Conservation (phyloP, 257 asterid genomes). For the Fraxinus cuspidata region DNA sequence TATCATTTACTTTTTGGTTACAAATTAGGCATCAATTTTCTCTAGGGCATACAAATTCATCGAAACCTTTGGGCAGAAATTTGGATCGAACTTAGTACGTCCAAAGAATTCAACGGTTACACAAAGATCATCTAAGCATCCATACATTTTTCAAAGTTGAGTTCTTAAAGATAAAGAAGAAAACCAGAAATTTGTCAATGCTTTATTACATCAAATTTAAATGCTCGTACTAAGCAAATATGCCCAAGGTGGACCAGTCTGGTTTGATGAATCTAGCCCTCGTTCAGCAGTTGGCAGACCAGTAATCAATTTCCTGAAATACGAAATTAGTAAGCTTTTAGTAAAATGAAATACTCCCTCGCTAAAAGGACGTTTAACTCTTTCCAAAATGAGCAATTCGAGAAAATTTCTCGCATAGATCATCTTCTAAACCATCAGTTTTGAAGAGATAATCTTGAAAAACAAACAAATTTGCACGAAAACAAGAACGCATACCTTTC, state of each 20-base stretch:
- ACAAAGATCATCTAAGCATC: conserved; percentile 17
- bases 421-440: neutral
- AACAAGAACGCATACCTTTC: conserved; percentile 47
- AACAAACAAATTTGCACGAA: neutral
- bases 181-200: conserved; percentile 10
- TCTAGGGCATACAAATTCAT: conserved; percentile 17
- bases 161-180: conserved; percentile 1
- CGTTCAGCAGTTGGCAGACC: conserved; percentile 75
- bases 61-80: conserved; percentile 4
- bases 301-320: conserved; percentile 67
- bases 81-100: conserved; percentile 20
- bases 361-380: neutral
- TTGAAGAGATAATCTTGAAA: neutral
- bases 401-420: neutral
- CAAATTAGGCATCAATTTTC: conserved; percentile 25
- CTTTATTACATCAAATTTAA: conserved; percentile 13
- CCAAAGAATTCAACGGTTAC: conserved; percentile 25
- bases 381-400: neutral
- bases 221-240: conserved; percentile 49
- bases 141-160: conserved; percentile 3
- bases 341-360: neutral
- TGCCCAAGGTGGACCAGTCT: conserved; percentile 65
- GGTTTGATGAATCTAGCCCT: conserved; percentile 79
- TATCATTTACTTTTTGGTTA: neutral
- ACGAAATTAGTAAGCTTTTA: conserved; percentile 19